Conservation (phyloP, 352 stramenopile genomes). For the Stramenopiles sp. region DNA sequence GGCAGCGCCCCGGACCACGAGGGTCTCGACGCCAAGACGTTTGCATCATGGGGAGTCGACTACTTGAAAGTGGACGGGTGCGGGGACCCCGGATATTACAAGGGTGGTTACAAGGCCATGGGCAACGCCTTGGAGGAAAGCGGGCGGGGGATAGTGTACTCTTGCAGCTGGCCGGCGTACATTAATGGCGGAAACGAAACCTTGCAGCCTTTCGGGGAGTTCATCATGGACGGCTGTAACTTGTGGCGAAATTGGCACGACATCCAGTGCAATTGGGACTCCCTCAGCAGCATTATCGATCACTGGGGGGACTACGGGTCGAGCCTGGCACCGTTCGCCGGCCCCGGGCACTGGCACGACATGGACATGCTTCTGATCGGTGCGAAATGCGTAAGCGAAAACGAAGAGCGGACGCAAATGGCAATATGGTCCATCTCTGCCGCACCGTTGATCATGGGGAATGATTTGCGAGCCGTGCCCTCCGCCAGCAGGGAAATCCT, state of each 20-base stretch:
- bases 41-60: slow-evolving; percentile 29
- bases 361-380: slow-evolving; percentile 40
- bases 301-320: slow-evolving; percentile 22
- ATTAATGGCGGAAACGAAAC: slow-evolving; percentile 18
- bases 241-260: slow-evolving; percentile 28
- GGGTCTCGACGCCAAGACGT: slow-evolving; percentile 26
- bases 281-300: slow-evolving; percentile 24
- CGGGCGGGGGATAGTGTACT: slow-evolving; percentile 25
- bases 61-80: slow-evolving; percentile 38
- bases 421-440: slow-evolving; percentile 36
- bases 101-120: slow-evolving; percentile 21
- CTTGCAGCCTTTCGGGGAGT: neutral
- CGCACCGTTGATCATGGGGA: slow-evolving; percentile 33
- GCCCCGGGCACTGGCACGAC: slow-evolving; percentile 37
- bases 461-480: slow-evolving; percentile 27
- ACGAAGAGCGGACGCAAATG: slow-evolving; percentile 35
- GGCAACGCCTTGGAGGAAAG: slow-evolving; percentile 21
- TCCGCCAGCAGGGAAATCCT: slow-evolving; percentile 30
- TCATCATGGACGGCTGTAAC: slow-evolving; percentile 26
- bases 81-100: too few relatives aligned
- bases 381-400: slow-evolving; percentile 28
- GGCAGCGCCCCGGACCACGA: slow-evolving; percentile 12
- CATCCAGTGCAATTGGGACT: slow-evolving; percentile 26
- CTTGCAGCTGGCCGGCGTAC: slow-evolving; percentile 26
- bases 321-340: slow-evolving; percentile 24